A percentile compares a stretch with the other conserved stretches of the same genome.
phyloP scores from a whole-genome alignment of 441 rosid species.

The Jatropha multifida region DNA sequence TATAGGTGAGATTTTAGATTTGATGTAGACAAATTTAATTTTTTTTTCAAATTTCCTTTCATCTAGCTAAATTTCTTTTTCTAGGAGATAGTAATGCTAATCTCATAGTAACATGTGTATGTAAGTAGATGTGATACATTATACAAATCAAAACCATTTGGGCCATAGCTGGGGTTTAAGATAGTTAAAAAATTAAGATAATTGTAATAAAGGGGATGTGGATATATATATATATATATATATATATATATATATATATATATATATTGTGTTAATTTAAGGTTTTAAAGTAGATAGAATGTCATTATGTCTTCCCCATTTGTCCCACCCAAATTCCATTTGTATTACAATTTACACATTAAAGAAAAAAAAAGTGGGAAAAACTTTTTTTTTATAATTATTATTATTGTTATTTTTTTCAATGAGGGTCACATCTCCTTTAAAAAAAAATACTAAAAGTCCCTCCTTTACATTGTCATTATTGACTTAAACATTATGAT shows the following conservation, averaged over 20 bases:
- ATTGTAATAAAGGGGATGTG: not conserved
- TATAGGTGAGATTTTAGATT: too few species aligned
- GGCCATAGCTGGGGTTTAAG: not conserved
- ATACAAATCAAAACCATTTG: not conserved
- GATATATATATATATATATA: too few species aligned
- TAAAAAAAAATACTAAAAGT: not conserved
- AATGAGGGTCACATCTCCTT: not conserved
- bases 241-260: too few species aligned
- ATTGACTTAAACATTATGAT: not conserved
- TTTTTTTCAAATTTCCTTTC: too few species aligned
- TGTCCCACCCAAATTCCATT: constrained; percentile 16
- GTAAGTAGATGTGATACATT: not conserved
- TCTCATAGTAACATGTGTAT: not conserved
- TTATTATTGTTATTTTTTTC: not conserved
- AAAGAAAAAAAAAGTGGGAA: not conserved
- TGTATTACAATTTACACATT: not conserved
- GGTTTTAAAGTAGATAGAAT: constrained; percentile 13
- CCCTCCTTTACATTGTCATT: constrained; percentile 4
- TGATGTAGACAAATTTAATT: too few species aligned
- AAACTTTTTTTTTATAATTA: not conserved
- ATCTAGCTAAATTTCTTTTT: too few species aligned
- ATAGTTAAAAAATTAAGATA: not conserved
- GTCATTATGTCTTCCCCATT: constrained; percentile 20
- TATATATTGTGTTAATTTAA: not conserved
- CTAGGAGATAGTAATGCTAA: too few species aligned